Conservation (phyloP, 805 yeast species). For the Kregervanrija fluxuum region DNA sequence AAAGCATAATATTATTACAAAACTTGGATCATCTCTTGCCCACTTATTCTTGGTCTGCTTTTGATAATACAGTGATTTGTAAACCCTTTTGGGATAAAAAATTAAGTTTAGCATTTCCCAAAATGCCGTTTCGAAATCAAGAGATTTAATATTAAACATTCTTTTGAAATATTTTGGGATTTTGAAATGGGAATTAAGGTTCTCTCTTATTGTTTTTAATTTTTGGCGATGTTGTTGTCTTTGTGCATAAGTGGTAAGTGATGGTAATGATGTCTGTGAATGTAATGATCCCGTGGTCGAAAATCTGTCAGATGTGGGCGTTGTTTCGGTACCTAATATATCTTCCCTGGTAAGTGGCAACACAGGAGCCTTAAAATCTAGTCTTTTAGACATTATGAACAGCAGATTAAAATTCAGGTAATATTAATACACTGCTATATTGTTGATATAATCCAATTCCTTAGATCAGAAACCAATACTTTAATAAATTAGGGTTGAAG, state of each 20-base stretch:
- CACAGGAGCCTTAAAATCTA: conserved; percentile 2
- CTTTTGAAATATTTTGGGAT: conserved; percentile 32
- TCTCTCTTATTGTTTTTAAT: conserved; percentile 8
- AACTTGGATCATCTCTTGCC: conserved; percentile 91
- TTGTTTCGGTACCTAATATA: conserved; percentile 3
- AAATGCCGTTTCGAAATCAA: conserved; percentile 86
- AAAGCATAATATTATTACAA: conserved; percentile 62
- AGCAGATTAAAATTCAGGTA: too few species aligned
- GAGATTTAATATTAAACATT: conserved; percentile 64
- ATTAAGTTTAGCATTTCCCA: conserved; percentile 83
- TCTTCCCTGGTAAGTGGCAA: conserved; percentile 16
- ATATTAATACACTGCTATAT: too few species aligned
- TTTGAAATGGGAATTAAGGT: conserved; percentile 9
- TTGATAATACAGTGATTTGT: conserved; percentile 73
- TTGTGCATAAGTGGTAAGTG: conserved; percentile 11
- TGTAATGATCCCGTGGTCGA: conserved; percentile 3
- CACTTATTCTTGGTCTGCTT: conserved; percentile 73
- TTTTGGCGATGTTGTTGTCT: conserved; percentile 6
- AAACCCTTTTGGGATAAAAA: conserved; percentile 73
- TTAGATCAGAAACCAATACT: too few species aligned
- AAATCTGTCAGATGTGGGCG: conserved; percentile 1
- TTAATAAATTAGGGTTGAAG: too few species aligned
- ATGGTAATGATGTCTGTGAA: conserved; percentile 11
- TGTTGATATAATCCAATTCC: too few species aligned
- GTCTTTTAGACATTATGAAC: conserved; percentile 3